Evolutionary conservation across 2,329 filamentous ascomycete species (phyloP).

Genomic region (Achaetomium macrosporum): DNA sequence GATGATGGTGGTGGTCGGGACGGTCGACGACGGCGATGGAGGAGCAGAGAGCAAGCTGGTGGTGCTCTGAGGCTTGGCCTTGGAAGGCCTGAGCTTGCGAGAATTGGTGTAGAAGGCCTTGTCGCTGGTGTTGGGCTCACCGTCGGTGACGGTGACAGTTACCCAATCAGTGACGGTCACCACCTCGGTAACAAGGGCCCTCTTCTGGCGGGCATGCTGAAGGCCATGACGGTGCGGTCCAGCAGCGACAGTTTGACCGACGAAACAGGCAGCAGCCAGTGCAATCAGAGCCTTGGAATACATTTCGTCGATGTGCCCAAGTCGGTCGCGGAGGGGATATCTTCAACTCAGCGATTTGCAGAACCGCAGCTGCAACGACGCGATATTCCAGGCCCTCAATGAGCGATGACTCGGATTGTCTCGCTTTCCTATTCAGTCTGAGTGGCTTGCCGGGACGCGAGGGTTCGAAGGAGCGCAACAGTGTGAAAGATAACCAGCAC

Average conservation of each 20-base stretch:
- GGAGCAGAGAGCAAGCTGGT: slow-evolving; percentile 13
- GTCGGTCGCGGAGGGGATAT: too few relatives aligned
- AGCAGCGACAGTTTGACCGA: slow-evolving; percentile 40
- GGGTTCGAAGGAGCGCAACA: slow-evolving; percentile 14
- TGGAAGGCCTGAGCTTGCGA: slow-evolving; percentile 11
- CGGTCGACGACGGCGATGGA: slow-evolving; percentile 4
- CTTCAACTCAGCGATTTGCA: too few relatives aligned
- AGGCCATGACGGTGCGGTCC: slow-evolving; percentile 40
- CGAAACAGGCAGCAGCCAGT: slow-evolving; percentile 39
- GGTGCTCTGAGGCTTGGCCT: slow-evolving; percentile 10
- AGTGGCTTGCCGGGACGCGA: not conserved
- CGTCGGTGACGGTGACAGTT: slow-evolving; percentile 38
- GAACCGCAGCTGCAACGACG: not conserved
- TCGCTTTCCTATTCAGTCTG: not conserved
- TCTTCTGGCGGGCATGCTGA: slow-evolving; percentile 31
- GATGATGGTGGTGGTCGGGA: slow-evolving; percentile 21
- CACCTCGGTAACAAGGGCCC: slow-evolving; percentile 30
- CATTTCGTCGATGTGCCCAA: slow-evolving; percentile 31
- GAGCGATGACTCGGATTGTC: slow-evolving; percentile 6
- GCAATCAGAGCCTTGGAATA: slow-evolving; percentile 37
- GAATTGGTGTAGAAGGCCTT: slow-evolving; percentile 20
- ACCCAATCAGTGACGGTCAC: slow-evolving; percentile 35
- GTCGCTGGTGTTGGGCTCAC: slow-evolving; percentile 17
- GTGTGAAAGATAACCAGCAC: slow-evolving; percentile 21
- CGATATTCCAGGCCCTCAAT: not conserved